Conservation (phyloP, 2,329 filamentous ascomycete genomes). For the Aspergillus unguis region DNA sequence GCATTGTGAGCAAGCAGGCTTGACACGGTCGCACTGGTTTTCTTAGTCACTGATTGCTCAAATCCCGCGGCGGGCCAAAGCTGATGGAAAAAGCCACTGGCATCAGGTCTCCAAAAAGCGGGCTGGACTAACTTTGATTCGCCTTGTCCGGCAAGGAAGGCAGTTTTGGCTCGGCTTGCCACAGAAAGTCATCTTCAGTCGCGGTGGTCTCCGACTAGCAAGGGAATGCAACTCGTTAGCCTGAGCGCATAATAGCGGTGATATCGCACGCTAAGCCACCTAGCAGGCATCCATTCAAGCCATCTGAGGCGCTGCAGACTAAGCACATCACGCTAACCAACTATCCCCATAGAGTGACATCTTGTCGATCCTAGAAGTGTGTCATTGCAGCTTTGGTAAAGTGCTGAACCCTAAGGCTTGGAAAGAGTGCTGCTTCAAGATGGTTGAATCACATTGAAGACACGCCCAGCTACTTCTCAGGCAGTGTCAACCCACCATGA, state of each 20-base stretch:
- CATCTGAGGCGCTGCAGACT: too few species aligned
- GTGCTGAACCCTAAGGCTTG: too few species aligned
- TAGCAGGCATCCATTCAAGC: too few species aligned
- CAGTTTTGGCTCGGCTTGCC: constrained; percentile 26
- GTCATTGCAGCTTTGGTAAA: too few species aligned
- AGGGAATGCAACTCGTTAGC: not conserved
- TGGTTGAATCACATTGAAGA: too few species aligned
- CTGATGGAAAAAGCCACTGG: not conserved
- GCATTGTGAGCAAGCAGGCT: constrained; percentile 32
- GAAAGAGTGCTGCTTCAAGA: too few species aligned
- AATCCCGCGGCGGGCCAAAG: not conserved
- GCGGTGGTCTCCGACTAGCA: not conserved
- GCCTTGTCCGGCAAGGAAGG: constrained; percentile 23
- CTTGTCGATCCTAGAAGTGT: too few species aligned
- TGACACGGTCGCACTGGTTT: constrained; percentile 27
- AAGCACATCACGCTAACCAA: too few species aligned
- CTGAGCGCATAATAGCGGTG: not conserved
- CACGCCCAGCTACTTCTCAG: too few species aligned
- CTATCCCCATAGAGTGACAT: too few species aligned
- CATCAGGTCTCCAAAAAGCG: not conserved
- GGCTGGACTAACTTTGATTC: constrained; percentile 23
- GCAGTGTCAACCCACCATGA: too few species aligned
- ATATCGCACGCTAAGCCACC: too few species aligned
- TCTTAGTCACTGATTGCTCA: not conserved
- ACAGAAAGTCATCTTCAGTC: constrained; percentile 23